Conservation (phyloP, 805 yeast genomes). For the Cyberlindnera mrakii region DNA sequence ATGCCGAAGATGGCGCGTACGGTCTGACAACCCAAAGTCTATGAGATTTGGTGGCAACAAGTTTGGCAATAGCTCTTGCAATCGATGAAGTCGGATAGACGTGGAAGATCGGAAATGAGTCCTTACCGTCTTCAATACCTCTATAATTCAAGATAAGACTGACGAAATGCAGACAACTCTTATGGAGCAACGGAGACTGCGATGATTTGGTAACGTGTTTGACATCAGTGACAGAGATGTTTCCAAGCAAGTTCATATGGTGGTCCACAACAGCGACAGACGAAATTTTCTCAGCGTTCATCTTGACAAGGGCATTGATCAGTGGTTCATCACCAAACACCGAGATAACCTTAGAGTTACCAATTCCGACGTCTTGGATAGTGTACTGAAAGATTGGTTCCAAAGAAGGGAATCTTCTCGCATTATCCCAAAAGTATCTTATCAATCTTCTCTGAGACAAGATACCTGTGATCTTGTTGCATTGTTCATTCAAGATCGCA, state of each 20-base stretch:
- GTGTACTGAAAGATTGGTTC: constrained; percentile 69
- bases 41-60: constrained; percentile 93
- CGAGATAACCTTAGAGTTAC: constrained; percentile 65
- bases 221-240: constrained; percentile 92
- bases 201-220: constrained; percentile 82
- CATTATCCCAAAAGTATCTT: constrained; percentile 86
- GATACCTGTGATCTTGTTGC: constrained; percentile 66
- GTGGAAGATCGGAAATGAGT: constrained; percentile 94
- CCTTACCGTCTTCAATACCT: constrained; percentile 92
- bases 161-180: constrained; percentile 82
- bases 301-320: constrained; percentile 78
- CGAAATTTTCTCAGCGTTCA: constrained; percentile 80
- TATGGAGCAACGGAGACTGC: constrained; percentile 74
- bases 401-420: constrained; percentile 75
- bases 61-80: constrained; percentile 86
- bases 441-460: constrained; percentile 87
- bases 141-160: constrained; percentile 80
- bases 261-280: constrained; percentile 91
- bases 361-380: constrained; percentile 69
- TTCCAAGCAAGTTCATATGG: constrained; percentile 72
- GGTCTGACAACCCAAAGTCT: constrained; percentile 81
- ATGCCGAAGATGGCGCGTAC: constrained; percentile 24
- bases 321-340: constrained; percentile 83
- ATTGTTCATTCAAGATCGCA: constrained; percentile 58
- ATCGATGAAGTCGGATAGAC: constrained; percentile 74